phyloP scores from a whole-genome alignment of 257 asterid genomes.

The Nicotiana paniculata region DNA sequence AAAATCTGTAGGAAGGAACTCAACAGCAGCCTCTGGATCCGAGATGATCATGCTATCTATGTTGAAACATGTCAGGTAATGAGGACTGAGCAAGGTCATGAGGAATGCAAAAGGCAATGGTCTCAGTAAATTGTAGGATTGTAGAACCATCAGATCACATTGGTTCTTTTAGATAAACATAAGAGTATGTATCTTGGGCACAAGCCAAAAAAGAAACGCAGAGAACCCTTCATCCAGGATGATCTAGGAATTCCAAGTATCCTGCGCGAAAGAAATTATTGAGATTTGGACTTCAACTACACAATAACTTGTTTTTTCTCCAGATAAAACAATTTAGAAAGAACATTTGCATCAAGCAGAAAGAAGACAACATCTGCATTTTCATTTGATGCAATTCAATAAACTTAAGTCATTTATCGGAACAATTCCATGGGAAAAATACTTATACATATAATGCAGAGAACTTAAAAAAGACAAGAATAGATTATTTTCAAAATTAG shows the following conservation, averaged over 20 bases:
- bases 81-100: slow-evolving; percentile 90
- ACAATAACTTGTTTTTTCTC: slow-evolving; percentile 27
- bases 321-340: slow-evolving; percentile 30
- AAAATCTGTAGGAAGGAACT: slow-evolving; percentile 48
- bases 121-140: slow-evolving; percentile 74
- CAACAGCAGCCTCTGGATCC: slow-evolving; percentile 94
- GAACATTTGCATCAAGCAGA: not conserved
- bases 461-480: not conserved
- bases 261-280: slow-evolving; percentile 99
- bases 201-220: slow-evolving; percentile 89
- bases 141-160: slow-evolving; percentile 84
- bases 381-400: not conserved
- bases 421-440: not conserved
- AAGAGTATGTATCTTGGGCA: slow-evolving; percentile 79
- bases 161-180: slow-evolving; percentile 80
- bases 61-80: slow-evolving; percentile 80
- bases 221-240: slow-evolving; percentile 89
- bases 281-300: slow-evolving; percentile 65
- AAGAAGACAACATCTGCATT: slow-evolving; percentile 9
- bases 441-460: not conserved
- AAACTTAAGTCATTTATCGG: not conserved
- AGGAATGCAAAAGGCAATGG: slow-evolving; percentile 94
- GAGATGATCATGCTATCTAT: slow-evolving; percentile 80
- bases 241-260: slow-evolving; percentile 88
- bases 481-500: not conserved